phyloP scores from a whole-genome alignment of 257 asterid species.

The Capsicum rhomboideum region DNA sequence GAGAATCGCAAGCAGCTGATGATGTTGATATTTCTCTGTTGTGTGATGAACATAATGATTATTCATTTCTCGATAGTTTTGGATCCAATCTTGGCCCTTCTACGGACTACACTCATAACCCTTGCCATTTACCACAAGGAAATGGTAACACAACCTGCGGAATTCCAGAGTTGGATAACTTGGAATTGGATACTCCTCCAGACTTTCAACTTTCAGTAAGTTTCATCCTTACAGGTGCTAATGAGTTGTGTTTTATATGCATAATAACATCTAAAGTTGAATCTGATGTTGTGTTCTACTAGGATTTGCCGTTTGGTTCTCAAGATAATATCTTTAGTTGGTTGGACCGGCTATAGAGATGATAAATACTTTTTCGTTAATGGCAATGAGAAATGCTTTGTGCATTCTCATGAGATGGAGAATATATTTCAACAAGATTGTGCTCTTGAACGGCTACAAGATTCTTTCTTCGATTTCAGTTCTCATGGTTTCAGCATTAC shows the following conservation, averaged over 20 bases:
- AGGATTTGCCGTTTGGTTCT: constrained; percentile 53
- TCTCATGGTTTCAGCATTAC: not conserved
- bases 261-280: not conserved
- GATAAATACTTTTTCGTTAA: not conserved
- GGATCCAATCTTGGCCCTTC: constrained; percentile 10
- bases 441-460: not conserved
- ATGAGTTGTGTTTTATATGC: not conserved
- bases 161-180: constrained; percentile 46
- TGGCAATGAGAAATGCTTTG: not conserved
- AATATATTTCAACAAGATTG: not conserved
- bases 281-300: constrained; percentile 7
- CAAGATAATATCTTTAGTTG: constrained; percentile 54
- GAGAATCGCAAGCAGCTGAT: constrained; percentile 29
- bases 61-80: constrained; percentile 3
- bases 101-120: constrained; percentile 15
- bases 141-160: constrained; percentile 20
- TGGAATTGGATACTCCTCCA: constrained; percentile 61
- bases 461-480: not conserved
- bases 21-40: constrained; percentile 16
- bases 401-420: not conserved
- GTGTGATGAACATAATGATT: constrained; percentile 34
- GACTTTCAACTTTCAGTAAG: constrained; percentile 49
- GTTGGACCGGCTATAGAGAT: constrained; percentile 27
- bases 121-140: constrained; percentile 13
- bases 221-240: not conserved